Conservation (phyloP, 2,329 filamentous ascomycete genomes). For the Simplicillium aogashimaense region DNA sequence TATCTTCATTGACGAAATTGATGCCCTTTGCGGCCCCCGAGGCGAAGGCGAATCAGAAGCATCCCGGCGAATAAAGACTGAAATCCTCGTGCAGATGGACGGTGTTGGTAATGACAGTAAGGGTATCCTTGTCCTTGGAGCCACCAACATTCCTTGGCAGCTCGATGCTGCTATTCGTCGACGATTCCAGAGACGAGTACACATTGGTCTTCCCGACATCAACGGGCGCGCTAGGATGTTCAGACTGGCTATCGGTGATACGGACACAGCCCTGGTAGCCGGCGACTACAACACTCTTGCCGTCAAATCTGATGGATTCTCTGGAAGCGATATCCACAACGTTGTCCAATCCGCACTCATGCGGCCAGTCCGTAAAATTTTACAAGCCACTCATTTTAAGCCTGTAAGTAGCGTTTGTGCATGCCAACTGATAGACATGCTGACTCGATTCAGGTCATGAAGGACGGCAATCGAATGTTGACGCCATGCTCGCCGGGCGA, state of each 20-base stretch:
- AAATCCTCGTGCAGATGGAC: constrained; percentile 98
- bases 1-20: constrained; percentile 97
- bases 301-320: constrained; percentile 83
- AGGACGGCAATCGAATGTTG: constrained; percentile 56
- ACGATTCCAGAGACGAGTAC: constrained; percentile 91
- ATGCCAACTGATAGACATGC: constrained; percentile 4
- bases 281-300: constrained; percentile 75
- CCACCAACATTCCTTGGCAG: constrained; percentile 98
- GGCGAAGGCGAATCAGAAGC: constrained; percentile 96
- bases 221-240: constrained; percentile 91
- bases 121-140: constrained; percentile 87
- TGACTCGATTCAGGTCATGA: constrained; percentile 45
- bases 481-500: constrained; percentile 95
- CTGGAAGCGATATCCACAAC: constrained; percentile 90
- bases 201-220: constrained; percentile 84
- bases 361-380: constrained; percentile 94
- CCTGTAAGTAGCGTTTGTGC: constrained; percentile 44
- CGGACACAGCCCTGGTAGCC: constrained; percentile 71
- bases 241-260: constrained; percentile 86
- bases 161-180: constrained; percentile 90
- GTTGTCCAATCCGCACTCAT: constrained; percentile 94
- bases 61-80: constrained; percentile 94
- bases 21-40: constrained; percentile 87
- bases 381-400: constrained; percentile 97
- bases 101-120: constrained; percentile 93